Evolutionary conservation across 371 early-diverging fungal genomes (phyloP), one percentile per base, ranked within the genome.

Genomic region (Dinochytrium kinnereticum): DNA sequence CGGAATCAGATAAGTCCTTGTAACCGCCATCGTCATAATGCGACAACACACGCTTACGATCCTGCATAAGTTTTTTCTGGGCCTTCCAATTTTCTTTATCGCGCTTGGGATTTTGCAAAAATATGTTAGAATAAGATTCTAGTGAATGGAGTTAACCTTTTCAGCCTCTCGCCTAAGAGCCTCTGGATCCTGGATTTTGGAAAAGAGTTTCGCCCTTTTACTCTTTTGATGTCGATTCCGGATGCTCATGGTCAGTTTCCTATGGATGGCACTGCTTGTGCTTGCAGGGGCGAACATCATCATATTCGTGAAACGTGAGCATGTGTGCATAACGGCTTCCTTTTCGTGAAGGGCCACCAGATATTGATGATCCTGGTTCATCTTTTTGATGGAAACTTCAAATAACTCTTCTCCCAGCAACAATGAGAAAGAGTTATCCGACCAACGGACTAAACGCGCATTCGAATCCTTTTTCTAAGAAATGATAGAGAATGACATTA

Each of bases 401-500:
- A 92, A 94, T 67, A 89, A 81, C 71, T 96, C 94, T 28, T 88
- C 86, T 33, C 93, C 94, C 39, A 96, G 77, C 40, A 91, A 81
- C 3, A 96, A 77, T 0, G 94, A 93, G 73, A 86, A 81, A 26
- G 88, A 79, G 21, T 91, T 91, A 75, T 96, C 94, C 26, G 91
- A 91, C 96, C 96, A 96, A 51, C 89, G 86, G 1, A 96, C 90
- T 37, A 94, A 78, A 10, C 91, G 89, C 0, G 93, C 90, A 72
- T 96, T 94, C 24, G 93, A 91, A 77, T 92, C 90, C 72, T 88
- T 86, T 64, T 74, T 76, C 38, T 65, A n/a, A n/a, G n/a, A n/a
- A n/a, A n/a, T n/a, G n/a, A n/a, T n/a, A n/a, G n/a, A n/a, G n/a
- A n/a, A n/a, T n/a, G n/a, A n/a, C n/a, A n/a, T n/a, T n/a, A n/a